Percentiles rank a stretch among this genome's conserved stretches.
These are phyloP conservation scores for Starmerella floricola DNA, from an alignment of 805 yeast genomes.

Conservation along the genomic window DNA sequence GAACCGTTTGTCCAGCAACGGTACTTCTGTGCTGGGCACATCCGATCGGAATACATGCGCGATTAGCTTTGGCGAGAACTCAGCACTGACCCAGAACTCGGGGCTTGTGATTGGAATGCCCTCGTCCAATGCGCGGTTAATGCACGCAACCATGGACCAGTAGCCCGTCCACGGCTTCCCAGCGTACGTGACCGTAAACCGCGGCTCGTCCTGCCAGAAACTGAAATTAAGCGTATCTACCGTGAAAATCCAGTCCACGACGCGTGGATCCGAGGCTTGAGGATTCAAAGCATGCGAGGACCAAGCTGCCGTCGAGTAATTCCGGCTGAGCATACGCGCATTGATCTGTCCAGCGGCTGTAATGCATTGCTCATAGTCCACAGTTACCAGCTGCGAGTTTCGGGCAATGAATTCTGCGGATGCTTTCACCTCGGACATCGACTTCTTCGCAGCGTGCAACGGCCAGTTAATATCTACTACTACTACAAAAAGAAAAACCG, in stretches of 20 bases:
- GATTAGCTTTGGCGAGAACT: slow-evolving; percentile 23
- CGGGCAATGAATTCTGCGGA: slow-evolving; percentile 13
- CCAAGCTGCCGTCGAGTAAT: slow-evolving; percentile 31
- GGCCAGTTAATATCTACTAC: background rate
- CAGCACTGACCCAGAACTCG: slow-evolving; percentile 27
- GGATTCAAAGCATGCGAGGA: slow-evolving; percentile 31
- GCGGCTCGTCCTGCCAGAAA: slow-evolving; percentile 34
- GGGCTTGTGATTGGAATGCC: slow-evolving; percentile 32
- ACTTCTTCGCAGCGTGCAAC: background rate
- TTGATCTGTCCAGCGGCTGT: slow-evolving; percentile 26
- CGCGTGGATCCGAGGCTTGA: slow-evolving; percentile 7
- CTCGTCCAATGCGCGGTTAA: slow-evolving; percentile 33
- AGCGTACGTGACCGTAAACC: slow-evolving; percentile 30
- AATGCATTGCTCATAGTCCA: slow-evolving; percentile 24
- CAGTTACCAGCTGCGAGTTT: slow-evolving; percentile 25
- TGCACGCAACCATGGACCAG: slow-evolving; percentile 36
- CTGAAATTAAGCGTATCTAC: slow-evolving; percentile 35
- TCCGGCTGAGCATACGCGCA: slow-evolving; percentile 23
- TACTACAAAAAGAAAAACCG: slow-evolving; percentile 1
- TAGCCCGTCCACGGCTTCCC: slow-evolving; percentile 33
- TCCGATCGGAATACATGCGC: slow-evolving; percentile 28
- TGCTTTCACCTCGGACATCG: slow-evolving; percentile 10
- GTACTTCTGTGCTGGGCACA: slow-evolving; percentile 26
- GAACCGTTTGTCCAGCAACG: slow-evolving; percentile 29
- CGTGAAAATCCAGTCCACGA: slow-evolving; percentile 33